Conservation (phyloP, 306 rosid genomes). For the Dryas alaskensis region DNA sequence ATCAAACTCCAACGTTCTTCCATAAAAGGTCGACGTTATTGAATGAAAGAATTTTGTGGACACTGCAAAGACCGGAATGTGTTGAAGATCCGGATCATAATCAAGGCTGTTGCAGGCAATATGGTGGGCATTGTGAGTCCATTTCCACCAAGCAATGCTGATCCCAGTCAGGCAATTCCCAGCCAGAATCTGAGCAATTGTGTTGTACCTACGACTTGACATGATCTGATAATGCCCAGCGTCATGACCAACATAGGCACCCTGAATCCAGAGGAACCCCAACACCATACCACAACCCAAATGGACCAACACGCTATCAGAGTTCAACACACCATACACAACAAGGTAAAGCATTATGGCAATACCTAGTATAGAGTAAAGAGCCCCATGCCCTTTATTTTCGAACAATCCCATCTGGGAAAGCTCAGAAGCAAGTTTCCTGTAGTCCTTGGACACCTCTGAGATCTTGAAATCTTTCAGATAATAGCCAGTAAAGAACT, state of each 20-base stretch:
- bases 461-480: slow-evolving; percentile 57
- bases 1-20: slow-evolving; percentile 61
- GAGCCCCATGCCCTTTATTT: slow-evolving; percentile 49
- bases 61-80: slow-evolving; percentile 79
- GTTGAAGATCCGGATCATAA: slow-evolving; percentile 85
- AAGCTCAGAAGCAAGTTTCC: slow-evolving; percentile 38
- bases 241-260: slow-evolving; percentile 82
- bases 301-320: slow-evolving; percentile 41
- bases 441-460: slow-evolving; percentile 53
- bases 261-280: slow-evolving; percentile 84
- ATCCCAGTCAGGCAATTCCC: slow-evolving; percentile 87
- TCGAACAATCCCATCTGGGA: slow-evolving; percentile 46
- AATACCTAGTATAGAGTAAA: slow-evolving; percentile 27
- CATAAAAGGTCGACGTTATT: slow-evolving; percentile 59
- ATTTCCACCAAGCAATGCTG: slow-evolving; percentile 96
- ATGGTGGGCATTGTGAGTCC: slow-evolving; percentile 96
- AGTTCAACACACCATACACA: slow-evolving; percentile 48
- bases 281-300: slow-evolving; percentile 54
- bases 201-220: slow-evolving; percentile 39
- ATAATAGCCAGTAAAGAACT: slow-evolving; percentile 44
- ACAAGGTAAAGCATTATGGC: slow-evolving; percentile 34
- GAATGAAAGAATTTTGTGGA: slow-evolving; percentile 54
- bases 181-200: slow-evolving; percentile 52
- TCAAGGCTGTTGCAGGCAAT: slow-evolving; percentile 82
- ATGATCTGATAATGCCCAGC: slow-evolving; percentile 83